Percentiles rank a stretch among this genome's conserved stretches.
Conservation (phyloP, 768 basidiomycete genomes). For the Macrocybe gigantea region DNA sequence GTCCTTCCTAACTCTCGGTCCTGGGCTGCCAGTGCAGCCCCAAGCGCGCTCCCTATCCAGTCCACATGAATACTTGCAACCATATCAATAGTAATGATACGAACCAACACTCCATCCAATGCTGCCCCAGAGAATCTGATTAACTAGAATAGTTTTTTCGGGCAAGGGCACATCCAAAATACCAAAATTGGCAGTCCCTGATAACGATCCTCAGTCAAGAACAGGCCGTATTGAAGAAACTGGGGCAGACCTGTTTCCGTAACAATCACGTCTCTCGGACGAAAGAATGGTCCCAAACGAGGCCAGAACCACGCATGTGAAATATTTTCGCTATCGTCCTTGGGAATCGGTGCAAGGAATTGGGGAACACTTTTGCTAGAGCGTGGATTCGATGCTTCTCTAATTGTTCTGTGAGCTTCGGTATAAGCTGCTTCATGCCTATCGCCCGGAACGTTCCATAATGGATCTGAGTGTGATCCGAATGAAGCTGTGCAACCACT, state of each 20-base stretch:
- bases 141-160: constrained; percentile 54
- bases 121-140: constrained; percentile 85
- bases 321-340: constrained; percentile 49
- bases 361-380: constrained; percentile 36
- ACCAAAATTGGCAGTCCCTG: constrained; percentile 80
- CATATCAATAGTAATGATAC: constrained; percentile 6
- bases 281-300: constrained; percentile 66
- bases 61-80: background rate
- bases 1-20: constrained; percentile 60
- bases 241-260: constrained; percentile 69
- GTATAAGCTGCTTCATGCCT: constrained; percentile 75
- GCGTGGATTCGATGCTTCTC: constrained; percentile 33
- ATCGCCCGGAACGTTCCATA: constrained; percentile 59
- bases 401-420: constrained; percentile 57
- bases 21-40: constrained; percentile 74
- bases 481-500: constrained; percentile 53
- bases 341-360: constrained; percentile 37
- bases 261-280: constrained; percentile 67
- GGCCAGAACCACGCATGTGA: constrained; percentile 86
- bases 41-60: constrained; percentile 52
- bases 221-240: background rate
- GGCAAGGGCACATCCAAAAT: constrained; percentile 79
- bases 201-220: background rate
- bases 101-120: constrained; percentile 86
- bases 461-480: constrained; percentile 61